phyloP scores from a whole-genome alignment of 1,139 yeast species.

The Blastobotrys apis region DNA sequence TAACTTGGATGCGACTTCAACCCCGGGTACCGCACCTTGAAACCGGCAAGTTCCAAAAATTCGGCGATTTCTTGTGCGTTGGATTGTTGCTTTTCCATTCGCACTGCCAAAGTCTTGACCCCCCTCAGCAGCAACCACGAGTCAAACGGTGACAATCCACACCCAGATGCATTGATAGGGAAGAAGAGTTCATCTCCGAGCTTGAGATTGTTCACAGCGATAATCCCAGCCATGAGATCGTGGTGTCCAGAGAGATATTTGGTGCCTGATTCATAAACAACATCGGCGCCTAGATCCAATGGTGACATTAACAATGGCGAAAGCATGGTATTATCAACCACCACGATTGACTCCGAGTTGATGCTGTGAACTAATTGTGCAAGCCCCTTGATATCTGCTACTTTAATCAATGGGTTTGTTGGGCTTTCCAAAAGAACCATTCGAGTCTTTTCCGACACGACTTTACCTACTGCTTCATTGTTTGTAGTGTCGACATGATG shows the following conservation, averaged over 20 bases:
- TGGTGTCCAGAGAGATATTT: constrained; percentile 91
- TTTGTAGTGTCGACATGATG: constrained; percentile 81
- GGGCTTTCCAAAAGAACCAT: constrained; percentile 86
- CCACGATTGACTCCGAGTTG: constrained; percentile 68
- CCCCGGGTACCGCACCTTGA: constrained; percentile 81
- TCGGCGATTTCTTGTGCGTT: constrained; percentile 73
- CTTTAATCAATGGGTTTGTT: constrained; percentile 86
- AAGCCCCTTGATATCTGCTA: constrained; percentile 69
- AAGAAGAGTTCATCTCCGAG: constrained; percentile 68
- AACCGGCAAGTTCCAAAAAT: constrained; percentile 55
- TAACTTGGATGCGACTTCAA: constrained; percentile 75
- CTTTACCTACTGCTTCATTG: constrained; percentile 47
- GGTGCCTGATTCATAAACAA: constrained; percentile 90
- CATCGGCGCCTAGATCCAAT: constrained; percentile 78
- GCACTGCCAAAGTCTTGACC: constrained; percentile 74
- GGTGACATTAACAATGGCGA: constrained; percentile 85
- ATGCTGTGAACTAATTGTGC: constrained; percentile 60
- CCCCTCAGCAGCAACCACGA: constrained; percentile 86
- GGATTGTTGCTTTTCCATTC: constrained; percentile 82
- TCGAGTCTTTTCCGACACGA: constrained; percentile 49
- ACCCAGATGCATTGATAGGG: constrained; percentile 84
- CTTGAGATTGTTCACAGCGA: constrained; percentile 61
- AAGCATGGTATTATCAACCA: constrained; percentile 95
- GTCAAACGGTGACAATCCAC: constrained; percentile 88
- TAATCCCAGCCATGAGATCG: constrained; percentile 91